These are phyloP conservation scores for Helianthus tuberosus DNA, from an alignment of 129 eudicot species.

Conservation along the genomic window DNA sequence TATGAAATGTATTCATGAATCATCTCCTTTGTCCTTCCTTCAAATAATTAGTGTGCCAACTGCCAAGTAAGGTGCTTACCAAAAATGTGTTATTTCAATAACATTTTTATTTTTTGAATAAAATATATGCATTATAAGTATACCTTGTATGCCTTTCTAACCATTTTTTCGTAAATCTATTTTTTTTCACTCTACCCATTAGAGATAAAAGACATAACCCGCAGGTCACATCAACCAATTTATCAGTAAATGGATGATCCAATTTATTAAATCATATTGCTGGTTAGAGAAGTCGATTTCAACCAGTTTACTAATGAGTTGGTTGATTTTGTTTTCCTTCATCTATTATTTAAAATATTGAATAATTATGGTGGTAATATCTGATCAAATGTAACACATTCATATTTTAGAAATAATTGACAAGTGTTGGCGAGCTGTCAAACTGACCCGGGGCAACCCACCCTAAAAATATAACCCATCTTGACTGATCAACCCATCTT, in stretches of 20 bases:
- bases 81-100: neutral
- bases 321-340: neutral
- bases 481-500: too few species aligned
- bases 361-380: neutral
- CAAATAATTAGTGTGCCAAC: neutral
- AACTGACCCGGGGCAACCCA: neutral
- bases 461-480: neutral
- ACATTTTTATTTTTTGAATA: neutral
- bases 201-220: neutral
- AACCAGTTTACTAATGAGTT: neutral
- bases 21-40: neutral
- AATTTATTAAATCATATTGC: neutral
- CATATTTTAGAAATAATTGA: neutral
- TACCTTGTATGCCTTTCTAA: neutral
- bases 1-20: neutral
- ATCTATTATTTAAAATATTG: too few species aligned
- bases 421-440: neutral
- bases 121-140: neutral
- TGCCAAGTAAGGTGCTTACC: slow-evolving; percentile 1
- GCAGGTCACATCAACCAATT: neutral
- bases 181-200: neutral
- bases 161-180: neutral
- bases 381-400: too few species aligned
- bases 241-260: neutral
- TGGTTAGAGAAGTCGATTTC: neutral